phyloP scores from a whole-genome alignment of 202 grass and related monocot species.

The Brachypodium distachyon region DNA sequence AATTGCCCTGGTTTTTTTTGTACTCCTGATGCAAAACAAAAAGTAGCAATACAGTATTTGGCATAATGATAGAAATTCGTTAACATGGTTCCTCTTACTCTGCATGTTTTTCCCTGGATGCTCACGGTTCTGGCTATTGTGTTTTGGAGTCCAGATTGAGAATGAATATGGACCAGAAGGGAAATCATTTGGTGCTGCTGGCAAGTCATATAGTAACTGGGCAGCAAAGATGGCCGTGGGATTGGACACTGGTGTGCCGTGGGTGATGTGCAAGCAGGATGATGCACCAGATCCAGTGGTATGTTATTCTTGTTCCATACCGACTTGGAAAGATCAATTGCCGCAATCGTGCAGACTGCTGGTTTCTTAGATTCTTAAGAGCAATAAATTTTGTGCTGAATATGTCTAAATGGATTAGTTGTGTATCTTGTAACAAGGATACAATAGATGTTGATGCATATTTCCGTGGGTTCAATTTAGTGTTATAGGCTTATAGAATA shows the following conservation, averaged over 20 bases:
- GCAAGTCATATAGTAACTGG: slow-evolving; percentile 83
- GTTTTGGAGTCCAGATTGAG: slow-evolving; percentile 61
- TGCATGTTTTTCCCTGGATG: not conserved
- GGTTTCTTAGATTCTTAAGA: not conserved
- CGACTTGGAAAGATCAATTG: not conserved
- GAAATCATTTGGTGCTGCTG: slow-evolving; percentile 58
- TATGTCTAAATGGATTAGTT: not conserved
- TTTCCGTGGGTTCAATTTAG: not conserved
- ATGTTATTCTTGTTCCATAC: slow-evolving; percentile 13
- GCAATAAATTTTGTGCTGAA: not conserved
- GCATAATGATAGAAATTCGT: not conserved
- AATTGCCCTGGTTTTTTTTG: not conserved
- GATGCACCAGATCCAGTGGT: slow-evolving; percentile 98
- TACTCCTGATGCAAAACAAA: not conserved
- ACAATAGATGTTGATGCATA: not conserved
- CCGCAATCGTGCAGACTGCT: not conserved
- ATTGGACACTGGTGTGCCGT: slow-evolving; percentile 84
- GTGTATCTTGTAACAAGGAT: not conserved
- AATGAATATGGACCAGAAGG: slow-evolving; percentile 95
- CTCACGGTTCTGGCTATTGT: not conserved
- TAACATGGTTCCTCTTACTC: not conserved
- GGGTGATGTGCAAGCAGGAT: slow-evolving; percentile 99
- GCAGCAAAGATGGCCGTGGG: slow-evolving; percentile 87
- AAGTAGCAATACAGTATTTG: not conserved
- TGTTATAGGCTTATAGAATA: not conserved